phyloP scores from a whole-genome alignment of 257 asterid genomes.

The Solanum bulbocastanum region DNA sequence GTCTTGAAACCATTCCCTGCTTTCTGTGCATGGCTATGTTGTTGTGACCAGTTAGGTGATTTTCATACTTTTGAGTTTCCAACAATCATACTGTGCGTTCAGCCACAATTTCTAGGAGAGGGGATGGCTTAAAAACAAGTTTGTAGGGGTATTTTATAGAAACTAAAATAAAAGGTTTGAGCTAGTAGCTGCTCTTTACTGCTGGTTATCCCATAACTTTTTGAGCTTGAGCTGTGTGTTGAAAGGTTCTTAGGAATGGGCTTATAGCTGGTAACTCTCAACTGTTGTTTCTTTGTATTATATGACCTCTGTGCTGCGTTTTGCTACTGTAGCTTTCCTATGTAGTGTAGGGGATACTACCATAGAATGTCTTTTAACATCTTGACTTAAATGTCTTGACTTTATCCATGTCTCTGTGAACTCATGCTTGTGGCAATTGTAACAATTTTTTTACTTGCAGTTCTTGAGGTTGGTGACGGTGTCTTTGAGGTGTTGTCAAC shows the following conservation, averaged over 20 bases:
- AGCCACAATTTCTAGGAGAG: background rate
- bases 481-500: conserved; percentile 94
- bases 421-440: background rate
- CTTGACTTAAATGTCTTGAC: background rate
- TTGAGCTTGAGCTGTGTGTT: background rate
- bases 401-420: background rate
- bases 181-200: background rate
- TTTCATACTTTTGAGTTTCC: background rate
- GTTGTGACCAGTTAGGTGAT: background rate
- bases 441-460: conserved; percentile 13
- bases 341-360: background rate
- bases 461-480: conserved; percentile 96
- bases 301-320: background rate
- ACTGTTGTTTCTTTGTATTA: background rate
- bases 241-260: background rate
- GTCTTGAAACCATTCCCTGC: background rate
- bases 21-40: background rate
- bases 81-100: background rate
- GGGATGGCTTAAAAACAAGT: background rate
- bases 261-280: background rate
- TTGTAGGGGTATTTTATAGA: background rate
- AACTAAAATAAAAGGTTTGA: background rate
- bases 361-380: background rate
- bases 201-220: background rate
- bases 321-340: background rate